phyloP scores from a whole-genome alignment of 1,284 basidiomycete species.

The Heterobasidion annosum region DNA sequence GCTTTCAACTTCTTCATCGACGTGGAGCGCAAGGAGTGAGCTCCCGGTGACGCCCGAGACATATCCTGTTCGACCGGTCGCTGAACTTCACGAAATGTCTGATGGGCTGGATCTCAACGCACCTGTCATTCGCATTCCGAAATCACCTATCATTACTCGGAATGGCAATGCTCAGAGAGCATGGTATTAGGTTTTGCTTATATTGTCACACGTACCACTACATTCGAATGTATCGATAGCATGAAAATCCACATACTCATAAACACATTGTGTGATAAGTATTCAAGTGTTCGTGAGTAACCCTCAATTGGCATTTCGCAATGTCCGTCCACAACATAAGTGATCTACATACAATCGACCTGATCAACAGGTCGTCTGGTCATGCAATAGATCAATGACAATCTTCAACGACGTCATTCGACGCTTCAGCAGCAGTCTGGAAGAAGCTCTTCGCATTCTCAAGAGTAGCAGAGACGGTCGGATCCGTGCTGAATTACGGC shows the following conservation, averaged over 20 bases:
- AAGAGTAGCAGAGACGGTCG: neutral
- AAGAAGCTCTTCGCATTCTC: neutral
- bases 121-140: neutral
- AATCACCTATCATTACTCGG: neutral
- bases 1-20: neutral
- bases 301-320: neutral
- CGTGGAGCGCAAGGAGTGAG: neutral
- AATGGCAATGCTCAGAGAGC: too few relatives aligned
- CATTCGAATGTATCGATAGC: too few relatives aligned
- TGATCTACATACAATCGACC: neutral
- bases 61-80: neutral
- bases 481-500: neutral
- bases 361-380: neutral
- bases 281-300: too few relatives aligned
- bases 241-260: too few relatives aligned
- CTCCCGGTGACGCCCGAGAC: neutral
- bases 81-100: neutral
- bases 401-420: neutral
- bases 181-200: too few relatives aligned
- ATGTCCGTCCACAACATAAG: neutral
- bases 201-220: too few relatives aligned
- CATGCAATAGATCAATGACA: neutral
- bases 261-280: too few relatives aligned
- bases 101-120: neutral
- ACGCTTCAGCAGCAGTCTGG: neutral